Evolutionary conservation across 78 protist species (phyloP).

Genomic region (Anaeramoeba flamelloides): DNA sequence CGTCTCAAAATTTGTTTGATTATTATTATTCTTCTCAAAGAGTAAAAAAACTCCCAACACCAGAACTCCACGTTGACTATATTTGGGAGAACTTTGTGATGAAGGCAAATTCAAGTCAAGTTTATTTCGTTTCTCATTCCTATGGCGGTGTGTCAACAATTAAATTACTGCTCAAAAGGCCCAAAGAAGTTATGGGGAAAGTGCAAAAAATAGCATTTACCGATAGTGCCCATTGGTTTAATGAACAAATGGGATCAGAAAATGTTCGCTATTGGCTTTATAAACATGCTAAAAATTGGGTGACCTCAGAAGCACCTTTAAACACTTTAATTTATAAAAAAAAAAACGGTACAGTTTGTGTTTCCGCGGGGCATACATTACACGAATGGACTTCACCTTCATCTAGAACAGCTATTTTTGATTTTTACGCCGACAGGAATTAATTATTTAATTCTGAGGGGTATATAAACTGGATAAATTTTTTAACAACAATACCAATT

Average conservation of each 20-base stretch:
- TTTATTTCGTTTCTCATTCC: background rate
- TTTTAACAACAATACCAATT: too few species aligned
- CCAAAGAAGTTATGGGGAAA: background rate
- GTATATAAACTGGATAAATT: too few species aligned
- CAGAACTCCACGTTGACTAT: background rate
- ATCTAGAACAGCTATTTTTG: background rate
- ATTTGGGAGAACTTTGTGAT: background rate
- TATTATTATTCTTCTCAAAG: background rate
- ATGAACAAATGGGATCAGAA: background rate
- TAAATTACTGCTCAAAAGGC: background rate
- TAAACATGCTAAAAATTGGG: background rate
- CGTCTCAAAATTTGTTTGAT: too few species aligned
- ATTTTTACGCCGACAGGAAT: too few species aligned
- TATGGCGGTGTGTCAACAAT: background rate
- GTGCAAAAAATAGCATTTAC: background rate
- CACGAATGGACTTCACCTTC: background rate
- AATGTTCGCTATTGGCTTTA: background rate
- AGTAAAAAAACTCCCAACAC: background rate
- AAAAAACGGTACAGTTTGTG: background rate
- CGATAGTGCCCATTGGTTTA: background rate
- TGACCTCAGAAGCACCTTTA: background rate
- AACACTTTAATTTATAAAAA: background rate
- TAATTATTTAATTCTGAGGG: too few species aligned
- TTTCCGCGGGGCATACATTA: background rate
- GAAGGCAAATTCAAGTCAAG: background rate